A percentile compares a stretch with the other conserved stretches of the same genome.
Evolutionary conservation across 108 stramenopile genomes (phyloP).

Genomic region (Cyclotella choctawhatcheeana): DNA sequence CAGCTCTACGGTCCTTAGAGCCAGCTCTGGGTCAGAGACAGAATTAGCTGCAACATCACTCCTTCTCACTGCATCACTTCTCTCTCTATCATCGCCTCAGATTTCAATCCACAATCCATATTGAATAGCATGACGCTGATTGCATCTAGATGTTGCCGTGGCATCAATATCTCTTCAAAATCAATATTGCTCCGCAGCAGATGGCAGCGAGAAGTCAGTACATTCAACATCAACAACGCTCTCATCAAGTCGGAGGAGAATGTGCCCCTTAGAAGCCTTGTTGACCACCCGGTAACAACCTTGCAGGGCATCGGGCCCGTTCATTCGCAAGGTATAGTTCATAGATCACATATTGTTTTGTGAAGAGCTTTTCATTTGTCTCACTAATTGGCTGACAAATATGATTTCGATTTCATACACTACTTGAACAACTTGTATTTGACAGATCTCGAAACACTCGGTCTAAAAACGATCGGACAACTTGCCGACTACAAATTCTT

Average conservation of each 20-base stretch:
- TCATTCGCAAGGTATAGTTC: not conserved
- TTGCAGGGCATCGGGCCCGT: not conserved
- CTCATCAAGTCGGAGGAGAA: not conserved
- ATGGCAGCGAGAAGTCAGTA: not conserved
- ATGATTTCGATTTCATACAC: too few relatives aligned
- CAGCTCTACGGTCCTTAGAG: too few relatives aligned
- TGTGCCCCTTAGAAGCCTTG: not conserved
- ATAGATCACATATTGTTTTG: too few relatives aligned
- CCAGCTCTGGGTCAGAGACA: too few relatives aligned
- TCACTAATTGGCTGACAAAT: too few relatives aligned
- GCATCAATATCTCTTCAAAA: not conserved
- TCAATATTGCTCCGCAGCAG: not conserved
- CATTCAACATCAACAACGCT: not conserved
- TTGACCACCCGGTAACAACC: not conserved
- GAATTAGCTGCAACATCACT: too few relatives aligned
- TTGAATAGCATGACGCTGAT: too few relatives aligned
- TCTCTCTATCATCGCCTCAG: too few relatives aligned
- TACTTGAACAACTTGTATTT: not conserved
- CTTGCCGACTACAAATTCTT: constrained; percentile 10
- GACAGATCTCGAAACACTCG: not conserved
- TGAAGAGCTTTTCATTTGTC: too few relatives aligned
- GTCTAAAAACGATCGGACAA: not conserved
- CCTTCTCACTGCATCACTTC: too few relatives aligned
- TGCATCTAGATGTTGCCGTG: not conserved
- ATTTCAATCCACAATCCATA: too few relatives aligned